phyloP scores from a whole-genome alignment of 139 green algal species.

The Chlorella sorokiniana region DNA sequence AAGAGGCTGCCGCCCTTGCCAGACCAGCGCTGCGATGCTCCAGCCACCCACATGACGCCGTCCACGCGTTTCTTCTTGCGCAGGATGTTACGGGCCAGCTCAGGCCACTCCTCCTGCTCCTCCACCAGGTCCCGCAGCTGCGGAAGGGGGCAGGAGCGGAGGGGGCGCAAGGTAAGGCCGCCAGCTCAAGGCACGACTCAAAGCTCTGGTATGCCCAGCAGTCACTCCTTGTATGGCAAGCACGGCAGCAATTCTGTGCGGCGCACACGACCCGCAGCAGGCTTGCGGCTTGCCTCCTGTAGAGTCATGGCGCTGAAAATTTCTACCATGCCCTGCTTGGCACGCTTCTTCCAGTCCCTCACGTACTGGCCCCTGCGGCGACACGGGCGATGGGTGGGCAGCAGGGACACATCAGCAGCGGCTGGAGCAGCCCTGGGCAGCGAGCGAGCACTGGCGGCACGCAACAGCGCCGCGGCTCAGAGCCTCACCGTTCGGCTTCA shows the following conservation, averaged over 20 bases:
- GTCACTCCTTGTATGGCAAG: too few species aligned
- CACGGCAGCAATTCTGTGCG: too few species aligned
- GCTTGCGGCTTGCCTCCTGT: not conserved
- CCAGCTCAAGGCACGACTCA: not conserved
- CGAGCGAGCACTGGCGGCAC: not conserved
- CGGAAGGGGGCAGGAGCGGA: not conserved
- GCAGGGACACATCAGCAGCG: not conserved
- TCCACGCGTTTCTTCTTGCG: slow-evolving; percentile 5
- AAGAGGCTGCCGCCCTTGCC: too few species aligned
- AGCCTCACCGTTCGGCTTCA: not conserved
- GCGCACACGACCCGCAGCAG: not conserved
- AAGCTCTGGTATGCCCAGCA: not conserved
- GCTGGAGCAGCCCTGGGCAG: not conserved
- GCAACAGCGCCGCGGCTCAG: not conserved
- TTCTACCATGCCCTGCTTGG: not conserved
- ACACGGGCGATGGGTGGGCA: not conserved
- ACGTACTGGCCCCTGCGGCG: not conserved
- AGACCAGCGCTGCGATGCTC: not conserved
- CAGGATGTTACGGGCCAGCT: not conserved
- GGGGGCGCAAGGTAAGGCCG: not conserved
- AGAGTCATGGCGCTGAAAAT: not conserved
- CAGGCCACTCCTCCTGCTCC: slow-evolving; percentile 18
- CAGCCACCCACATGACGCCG: not conserved
- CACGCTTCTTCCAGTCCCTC: not conserved
- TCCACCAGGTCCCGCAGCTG: slow-evolving; percentile 16